A percentile compares a stretch with the other conserved stretches of the same genome.
These are phyloP conservation scores for Russula virescens DNA, from an alignment of 768 basidiomycete genomes.

Conservation along the genomic window DNA sequence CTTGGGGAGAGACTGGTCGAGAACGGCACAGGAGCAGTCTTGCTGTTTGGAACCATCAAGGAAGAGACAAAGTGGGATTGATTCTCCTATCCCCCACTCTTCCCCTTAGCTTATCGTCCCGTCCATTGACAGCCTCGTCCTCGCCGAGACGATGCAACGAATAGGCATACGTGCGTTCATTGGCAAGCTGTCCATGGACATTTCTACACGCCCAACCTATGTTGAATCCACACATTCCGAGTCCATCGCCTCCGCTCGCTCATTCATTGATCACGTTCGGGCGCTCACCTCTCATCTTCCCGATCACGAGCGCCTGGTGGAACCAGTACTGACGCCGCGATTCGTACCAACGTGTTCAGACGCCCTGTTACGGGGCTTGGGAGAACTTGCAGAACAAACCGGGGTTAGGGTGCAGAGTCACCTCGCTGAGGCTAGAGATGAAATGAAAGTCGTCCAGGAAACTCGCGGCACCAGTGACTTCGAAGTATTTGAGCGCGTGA, in stretches of 20 bases:
- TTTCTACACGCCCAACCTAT: constrained; percentile 65
- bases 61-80: constrained; percentile 68
- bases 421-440: constrained; percentile 72
- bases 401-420: constrained; percentile 71
- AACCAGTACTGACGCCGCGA: constrained; percentile 83
- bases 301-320: constrained; percentile 47
- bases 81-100: background rate
- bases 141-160: constrained; percentile 66
- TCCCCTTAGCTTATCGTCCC: background rate
- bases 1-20: constrained; percentile 63
- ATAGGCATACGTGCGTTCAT: constrained; percentile 74
- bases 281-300: constrained; percentile 38
- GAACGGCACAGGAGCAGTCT: constrained; percentile 70
- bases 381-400: constrained; percentile 42
- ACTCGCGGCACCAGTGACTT: constrained; percentile 63
- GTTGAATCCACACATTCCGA: constrained; percentile 49
- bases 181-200: constrained; percentile 92
- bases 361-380: constrained; percentile 58
- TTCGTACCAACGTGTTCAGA: constrained; percentile 87
- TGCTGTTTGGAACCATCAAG: constrained; percentile 81
- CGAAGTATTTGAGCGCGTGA: constrained; percentile 66
- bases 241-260: constrained; percentile 45
- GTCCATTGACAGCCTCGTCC: constrained; percentile 50
- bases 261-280: constrained; percentile 52
- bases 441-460: constrained; percentile 63